Evolutionary conservation across 768 basidiomycete species (phyloP).

Genomic region (Kwoniella botswanensis): DNA sequence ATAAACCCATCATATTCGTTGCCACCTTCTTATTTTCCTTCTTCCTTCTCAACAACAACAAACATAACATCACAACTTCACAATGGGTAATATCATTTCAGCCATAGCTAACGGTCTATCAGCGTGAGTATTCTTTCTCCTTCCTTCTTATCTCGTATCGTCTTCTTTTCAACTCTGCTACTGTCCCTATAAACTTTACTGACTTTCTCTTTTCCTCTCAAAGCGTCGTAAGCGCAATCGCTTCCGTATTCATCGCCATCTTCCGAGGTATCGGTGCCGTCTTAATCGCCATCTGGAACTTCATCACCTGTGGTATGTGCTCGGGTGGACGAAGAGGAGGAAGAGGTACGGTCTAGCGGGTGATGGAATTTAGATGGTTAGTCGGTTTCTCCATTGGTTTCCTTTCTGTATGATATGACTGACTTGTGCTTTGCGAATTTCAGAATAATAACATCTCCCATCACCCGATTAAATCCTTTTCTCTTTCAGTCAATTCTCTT

Average conservation of each 20-base stretch:
- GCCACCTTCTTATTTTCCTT: constrained; percentile 5
- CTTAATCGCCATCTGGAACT: constrained; percentile 47
- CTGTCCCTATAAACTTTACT: neutral
- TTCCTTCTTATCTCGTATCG: neutral
- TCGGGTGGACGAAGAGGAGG: constrained; percentile 45
- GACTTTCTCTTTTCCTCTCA: neutral
- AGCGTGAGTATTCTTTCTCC: constrained; percentile 1
- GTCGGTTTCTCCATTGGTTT: neutral
- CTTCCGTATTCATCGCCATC: constrained; percentile 44
- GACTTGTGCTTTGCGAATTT: neutral
- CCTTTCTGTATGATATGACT: neutral
- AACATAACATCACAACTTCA: constrained; percentile 13
- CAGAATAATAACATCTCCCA: constrained; percentile 26
- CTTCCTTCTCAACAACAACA: constrained; percentile 4
- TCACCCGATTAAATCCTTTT: constrained; percentile 20
- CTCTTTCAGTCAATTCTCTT: neutral
- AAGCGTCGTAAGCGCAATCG: constrained; percentile 39
- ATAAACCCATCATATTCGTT: constrained; percentile 2
- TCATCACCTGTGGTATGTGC: constrained; percentile 49
- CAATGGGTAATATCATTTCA: constrained; percentile 47
- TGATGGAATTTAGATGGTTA: constrained; percentile 32
- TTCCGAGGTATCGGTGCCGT: constrained; percentile 47
- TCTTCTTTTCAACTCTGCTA: neutral
- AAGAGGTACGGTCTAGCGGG: constrained; percentile 45
- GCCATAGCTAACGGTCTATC: constrained; percentile 31